A percentile compares a stretch with the other conserved stretches of the same genome.
Evolutionary conservation across 1,284 basidiomycete genomes (phyloP).

Genomic region (Cystobasidiaceae sp.): DNA sequence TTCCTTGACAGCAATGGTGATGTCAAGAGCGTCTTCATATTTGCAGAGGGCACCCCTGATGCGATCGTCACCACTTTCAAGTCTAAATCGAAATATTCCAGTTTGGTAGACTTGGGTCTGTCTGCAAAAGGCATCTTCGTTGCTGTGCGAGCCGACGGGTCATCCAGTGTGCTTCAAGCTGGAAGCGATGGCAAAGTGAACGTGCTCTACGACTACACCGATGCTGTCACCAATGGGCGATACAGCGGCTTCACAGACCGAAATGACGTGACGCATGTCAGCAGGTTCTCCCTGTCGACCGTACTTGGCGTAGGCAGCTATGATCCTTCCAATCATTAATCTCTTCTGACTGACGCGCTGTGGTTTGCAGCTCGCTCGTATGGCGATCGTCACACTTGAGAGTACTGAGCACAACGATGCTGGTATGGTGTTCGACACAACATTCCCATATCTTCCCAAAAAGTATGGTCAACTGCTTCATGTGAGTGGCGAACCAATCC

Average conservation of each 20-base stretch:
- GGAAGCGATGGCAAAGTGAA: constrained; percentile 51
- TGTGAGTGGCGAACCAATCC: background rate
- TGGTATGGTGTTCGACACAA: constrained; percentile 59
- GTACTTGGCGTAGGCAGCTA: constrained; percentile 53
- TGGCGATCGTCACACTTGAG: constrained; percentile 59
- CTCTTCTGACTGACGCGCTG: background rate
- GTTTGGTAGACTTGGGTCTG: constrained; percentile 44
- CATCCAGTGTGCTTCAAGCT: constrained; percentile 56
- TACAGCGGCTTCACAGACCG: constrained; percentile 57
- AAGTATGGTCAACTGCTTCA: constrained; percentile 62
- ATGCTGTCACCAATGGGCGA: constrained; percentile 51
- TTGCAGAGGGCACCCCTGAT: background rate
- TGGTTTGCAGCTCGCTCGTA: constrained; percentile 44
- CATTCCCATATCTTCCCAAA: constrained; percentile 65
- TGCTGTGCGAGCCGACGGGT: constrained; percentile 54
- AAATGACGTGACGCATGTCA: constrained; percentile 59
- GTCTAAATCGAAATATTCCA: background rate
- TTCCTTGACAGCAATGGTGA: constrained; percentile 12
- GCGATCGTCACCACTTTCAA: constrained; percentile 3
- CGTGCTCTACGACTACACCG: constrained; percentile 57
- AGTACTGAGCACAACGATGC: constrained; percentile 52
- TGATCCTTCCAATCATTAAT: background rate
- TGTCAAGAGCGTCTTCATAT: background rate
- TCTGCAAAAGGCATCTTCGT: constrained; percentile 46
- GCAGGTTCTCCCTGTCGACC: constrained; percentile 68